Percentiles rank a stretch among this genome's conserved stretches.
Evolutionary conservation across 257 asterid genomes (phyloP).

Genomic region (Lantana camara): DNA sequence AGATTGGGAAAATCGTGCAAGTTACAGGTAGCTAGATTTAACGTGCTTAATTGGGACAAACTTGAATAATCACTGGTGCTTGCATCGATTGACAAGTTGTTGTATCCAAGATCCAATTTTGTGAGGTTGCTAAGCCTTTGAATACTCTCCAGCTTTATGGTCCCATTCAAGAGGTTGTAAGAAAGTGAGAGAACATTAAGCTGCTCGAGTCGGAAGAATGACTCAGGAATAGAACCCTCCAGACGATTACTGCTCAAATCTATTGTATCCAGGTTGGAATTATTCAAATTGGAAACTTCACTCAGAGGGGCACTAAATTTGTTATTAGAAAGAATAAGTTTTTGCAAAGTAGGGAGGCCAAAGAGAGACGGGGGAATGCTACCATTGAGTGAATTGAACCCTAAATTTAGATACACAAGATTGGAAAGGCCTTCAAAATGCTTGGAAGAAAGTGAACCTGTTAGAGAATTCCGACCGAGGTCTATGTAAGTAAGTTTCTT

Average conservation of each 20-base stretch:
- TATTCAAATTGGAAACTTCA: conserved; percentile 25
- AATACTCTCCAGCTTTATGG: conserved; percentile 26
- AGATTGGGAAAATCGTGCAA: conserved; percentile 42
- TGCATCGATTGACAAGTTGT: conserved; percentile 41
- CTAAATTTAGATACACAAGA: conserved; percentile 38
- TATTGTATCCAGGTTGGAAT: conserved; percentile 32
- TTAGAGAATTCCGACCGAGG: conserved; percentile 36
- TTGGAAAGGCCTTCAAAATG: conserved; percentile 44
- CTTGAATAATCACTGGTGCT: conserved; percentile 23
- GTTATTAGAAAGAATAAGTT: conserved; percentile 41
- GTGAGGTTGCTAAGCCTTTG: conserved; percentile 39
- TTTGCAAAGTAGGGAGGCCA: conserved; percentile 39
- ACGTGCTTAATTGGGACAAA: conserved; percentile 24
- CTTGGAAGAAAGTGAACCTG: conserved; percentile 39
- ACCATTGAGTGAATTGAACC: conserved; percentile 42
- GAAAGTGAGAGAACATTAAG: conserved; percentile 41
- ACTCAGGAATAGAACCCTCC: conserved; percentile 39
- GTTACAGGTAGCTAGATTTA: conserved; percentile 58
- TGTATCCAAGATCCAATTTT: conserved; percentile 55
- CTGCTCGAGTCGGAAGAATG: conserved; percentile 32
- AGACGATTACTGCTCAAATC: conserved; percentile 47
- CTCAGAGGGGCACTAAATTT: conserved; percentile 41
- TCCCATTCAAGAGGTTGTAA: conserved; percentile 42
- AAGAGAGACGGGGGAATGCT: conserved; percentile 45
- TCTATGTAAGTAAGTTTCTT: conserved; percentile 39